phyloP scores from a whole-genome alignment of 768 basidiomycete genomes.

The Naganishia antarctica region DNA sequence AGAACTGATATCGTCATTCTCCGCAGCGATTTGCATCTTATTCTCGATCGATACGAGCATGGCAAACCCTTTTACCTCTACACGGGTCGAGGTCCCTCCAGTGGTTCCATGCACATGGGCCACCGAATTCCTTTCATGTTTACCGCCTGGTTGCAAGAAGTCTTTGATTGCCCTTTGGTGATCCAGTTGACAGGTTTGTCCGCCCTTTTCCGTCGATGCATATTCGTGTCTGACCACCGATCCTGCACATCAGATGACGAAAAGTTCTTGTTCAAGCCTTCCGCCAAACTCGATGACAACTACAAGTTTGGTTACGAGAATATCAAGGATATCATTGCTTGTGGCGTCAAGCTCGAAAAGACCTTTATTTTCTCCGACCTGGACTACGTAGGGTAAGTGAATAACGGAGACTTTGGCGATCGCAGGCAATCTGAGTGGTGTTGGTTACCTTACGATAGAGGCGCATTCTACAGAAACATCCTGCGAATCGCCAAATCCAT shows the following conservation, averaged over 20 bases:
- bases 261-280: constrained; percentile 86
- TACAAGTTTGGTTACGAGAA: constrained; percentile 75
- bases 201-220: not conserved
- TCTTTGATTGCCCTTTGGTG: constrained; percentile 89
- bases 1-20: constrained; percentile 10
- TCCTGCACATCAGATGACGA: constrained; percentile 69
- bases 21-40: constrained; percentile 80
- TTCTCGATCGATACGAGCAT: constrained; percentile 91
- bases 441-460: no score
- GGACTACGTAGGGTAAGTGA: constrained; percentile 63
- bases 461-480: constrained; percentile 88
- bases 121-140: constrained; percentile 97
- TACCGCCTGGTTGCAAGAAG: constrained; percentile 96
- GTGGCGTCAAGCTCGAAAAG: constrained; percentile 82
- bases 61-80: constrained; percentile 97
- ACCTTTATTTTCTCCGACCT: constrained; percentile 97
- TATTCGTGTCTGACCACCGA: not conserved
- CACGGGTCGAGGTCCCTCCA: constrained; percentile 93
- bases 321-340: constrained; percentile 92
- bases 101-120: constrained; percentile 93
- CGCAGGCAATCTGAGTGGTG: no score
- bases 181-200: constrained; percentile 82
- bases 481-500: constrained; percentile 88
- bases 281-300: constrained; percentile 82
- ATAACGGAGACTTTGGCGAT: not conserved